Conservation (phyloP, 179 eudicot species). For the Sideroxylon spinosum region DNA sequence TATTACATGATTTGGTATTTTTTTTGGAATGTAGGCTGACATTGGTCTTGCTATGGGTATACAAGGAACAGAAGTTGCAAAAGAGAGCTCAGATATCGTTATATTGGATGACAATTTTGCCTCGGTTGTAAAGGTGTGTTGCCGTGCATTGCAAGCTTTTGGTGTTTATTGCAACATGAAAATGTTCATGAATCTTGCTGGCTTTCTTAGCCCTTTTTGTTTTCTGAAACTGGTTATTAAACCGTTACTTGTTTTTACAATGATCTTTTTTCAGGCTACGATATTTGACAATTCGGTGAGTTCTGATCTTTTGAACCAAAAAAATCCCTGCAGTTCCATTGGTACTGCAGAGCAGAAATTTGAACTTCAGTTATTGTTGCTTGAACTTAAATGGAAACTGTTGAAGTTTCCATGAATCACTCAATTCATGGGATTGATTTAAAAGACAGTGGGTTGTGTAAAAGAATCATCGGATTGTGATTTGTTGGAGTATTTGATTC, state of each 20-base stretch:
- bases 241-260: neutral
- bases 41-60: constrained; percentile 98
- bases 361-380: neutral
- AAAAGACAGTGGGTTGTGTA: too few relatives aligned
- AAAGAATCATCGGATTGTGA: too few relatives aligned
- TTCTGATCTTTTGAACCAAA: constrained; percentile 8
- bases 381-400: neutral
- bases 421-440: too few relatives aligned
- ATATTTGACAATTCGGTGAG: too few relatives aligned
- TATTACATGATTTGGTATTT: constrained; percentile 6
- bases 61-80: constrained; percentile 87
- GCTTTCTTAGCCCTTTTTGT: constrained; percentile 2
- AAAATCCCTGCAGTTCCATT: neutral
- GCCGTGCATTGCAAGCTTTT: neutral
- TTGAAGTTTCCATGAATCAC: too few relatives aligned
- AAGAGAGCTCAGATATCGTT: constrained; percentile 88
- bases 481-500: too few relatives aligned
- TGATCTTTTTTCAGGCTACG: neutral
- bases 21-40: constrained; percentile 54
- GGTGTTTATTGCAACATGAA: neutral
- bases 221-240: neutral
- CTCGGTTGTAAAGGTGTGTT: constrained; percentile 85
- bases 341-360: neutral
- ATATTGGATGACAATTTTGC: constrained; percentile 91
- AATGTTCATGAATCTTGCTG: neutral